Percentiles rank a stretch among this genome's conserved stretches.
These are phyloP conservation scores for Umbelopsis sp. DNA, from an alignment of 192 early-diverging fungal genomes.

Conservation along the genomic window DNA sequence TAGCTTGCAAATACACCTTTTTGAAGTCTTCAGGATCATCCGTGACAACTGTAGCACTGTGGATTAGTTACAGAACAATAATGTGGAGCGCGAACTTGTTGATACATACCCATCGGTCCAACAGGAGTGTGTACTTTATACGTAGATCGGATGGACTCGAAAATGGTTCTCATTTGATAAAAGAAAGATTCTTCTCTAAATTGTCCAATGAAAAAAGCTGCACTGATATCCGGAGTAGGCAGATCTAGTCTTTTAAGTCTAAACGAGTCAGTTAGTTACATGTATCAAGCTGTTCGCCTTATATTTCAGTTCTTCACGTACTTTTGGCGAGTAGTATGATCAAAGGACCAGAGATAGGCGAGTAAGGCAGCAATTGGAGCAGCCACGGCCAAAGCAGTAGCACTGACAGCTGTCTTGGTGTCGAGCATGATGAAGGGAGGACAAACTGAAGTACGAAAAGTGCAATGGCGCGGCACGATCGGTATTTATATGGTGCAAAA, in stretches of 20 bases:
- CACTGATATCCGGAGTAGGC: not conserved
- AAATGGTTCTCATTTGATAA: not conserved
- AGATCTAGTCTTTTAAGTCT: not conserved
- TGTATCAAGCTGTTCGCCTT: not conserved
- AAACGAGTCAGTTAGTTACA: not conserved
- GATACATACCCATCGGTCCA: conserved; percentile 3
- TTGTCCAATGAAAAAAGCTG: not conserved
- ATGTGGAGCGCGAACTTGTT: no score
- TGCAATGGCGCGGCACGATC: not conserved
- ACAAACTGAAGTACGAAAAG: not conserved
- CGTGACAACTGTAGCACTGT: not conserved
- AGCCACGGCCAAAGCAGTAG: not conserved
- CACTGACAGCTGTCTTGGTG: not conserved
- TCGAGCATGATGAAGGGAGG: not conserved
- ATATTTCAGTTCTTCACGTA: not conserved
- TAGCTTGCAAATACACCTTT: not conserved
- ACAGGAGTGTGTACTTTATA: not conserved
- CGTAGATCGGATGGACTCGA: not conserved
- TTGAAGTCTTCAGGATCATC: conserved; percentile 21
- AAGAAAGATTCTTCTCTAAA: conserved; percentile 3
- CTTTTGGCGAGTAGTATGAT: not conserved
- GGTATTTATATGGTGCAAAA: not conserved
- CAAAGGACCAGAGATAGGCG: not conserved
- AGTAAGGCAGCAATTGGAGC: not conserved
- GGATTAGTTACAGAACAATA: not conserved